A percentile compares a stretch with the other conserved stretches of the same genome.
Conservation (phyloP, 2,329 filamentous ascomycete genomes). For the Eutypella sp. region DNA sequence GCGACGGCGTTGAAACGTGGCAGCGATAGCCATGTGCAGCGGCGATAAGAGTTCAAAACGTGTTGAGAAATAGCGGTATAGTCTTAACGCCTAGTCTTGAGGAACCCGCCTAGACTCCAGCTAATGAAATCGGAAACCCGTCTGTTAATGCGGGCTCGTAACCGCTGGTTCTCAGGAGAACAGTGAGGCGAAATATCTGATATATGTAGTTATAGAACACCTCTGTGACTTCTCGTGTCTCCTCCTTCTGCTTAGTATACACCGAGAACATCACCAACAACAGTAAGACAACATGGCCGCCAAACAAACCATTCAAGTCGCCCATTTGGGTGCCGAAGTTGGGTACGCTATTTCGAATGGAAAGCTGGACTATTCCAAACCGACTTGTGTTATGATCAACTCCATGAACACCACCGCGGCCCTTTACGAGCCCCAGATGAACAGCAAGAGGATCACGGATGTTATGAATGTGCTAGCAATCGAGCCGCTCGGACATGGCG, state of each 20-base stretch:
- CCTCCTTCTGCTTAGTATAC: not conserved
- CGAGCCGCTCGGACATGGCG: slow-evolving; percentile 49
- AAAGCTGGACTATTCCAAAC: slow-evolving; percentile 41
- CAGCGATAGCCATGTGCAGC: no score
- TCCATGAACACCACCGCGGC: slow-evolving; percentile 45
- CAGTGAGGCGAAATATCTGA: no score
- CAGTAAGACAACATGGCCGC: slow-evolving; percentile 7
- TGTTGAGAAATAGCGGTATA: no score
- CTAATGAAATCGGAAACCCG: no score
- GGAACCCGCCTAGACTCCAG: no score
- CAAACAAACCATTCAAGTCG: slow-evolving; percentile 11
- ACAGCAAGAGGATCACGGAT: slow-evolving; percentile 32
- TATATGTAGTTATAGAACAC: no score
- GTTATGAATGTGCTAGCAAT: slow-evolving; percentile 46
- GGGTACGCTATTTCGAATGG: slow-evolving; percentile 13
- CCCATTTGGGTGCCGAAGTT: slow-evolving; percentile 11
- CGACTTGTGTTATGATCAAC: slow-evolving; percentile 47
- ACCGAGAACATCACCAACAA: not conserved
- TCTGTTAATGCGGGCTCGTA: no score
- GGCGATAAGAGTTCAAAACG: no score
- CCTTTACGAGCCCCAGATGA: slow-evolving; percentile 41
- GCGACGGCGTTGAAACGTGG: no score
- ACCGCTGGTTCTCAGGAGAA: no score
- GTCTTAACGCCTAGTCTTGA: no score
- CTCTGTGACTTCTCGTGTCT: no score